Conservation (phyloP, 1,284 basidiomycete species). For the Irpex rosettiformis region DNA sequence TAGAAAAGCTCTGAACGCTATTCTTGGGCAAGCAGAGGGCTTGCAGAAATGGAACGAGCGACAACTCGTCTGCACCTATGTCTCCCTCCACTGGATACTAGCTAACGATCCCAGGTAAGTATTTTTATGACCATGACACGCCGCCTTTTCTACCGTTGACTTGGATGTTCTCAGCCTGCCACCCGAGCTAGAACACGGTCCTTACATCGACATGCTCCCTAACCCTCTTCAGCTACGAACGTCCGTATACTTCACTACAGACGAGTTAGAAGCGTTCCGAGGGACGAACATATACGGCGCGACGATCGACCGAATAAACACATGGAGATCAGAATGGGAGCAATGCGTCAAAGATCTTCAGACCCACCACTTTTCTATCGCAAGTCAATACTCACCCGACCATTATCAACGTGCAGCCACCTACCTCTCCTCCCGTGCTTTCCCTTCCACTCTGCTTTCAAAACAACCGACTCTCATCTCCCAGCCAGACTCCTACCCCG, state of each 20-base stretch:
- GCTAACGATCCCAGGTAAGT: conserved; percentile 25
- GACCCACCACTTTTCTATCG: conserved; percentile 39
- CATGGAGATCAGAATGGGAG: conserved; percentile 61
- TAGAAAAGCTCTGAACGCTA: conserved; percentile 35
- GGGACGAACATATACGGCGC: conserved; percentile 81
- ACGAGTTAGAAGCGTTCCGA: conserved; percentile 62
- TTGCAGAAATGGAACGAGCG: conserved; percentile 54
- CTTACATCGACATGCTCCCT: conserved; percentile 73
- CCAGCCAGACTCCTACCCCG: conserved; percentile 57
- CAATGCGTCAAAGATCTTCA: conserved; percentile 42
- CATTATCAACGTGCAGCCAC: conserved; percentile 68
- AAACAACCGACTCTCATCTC: conserved; percentile 47
- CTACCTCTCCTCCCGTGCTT: conserved; percentile 82
- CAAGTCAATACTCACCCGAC: conserved; percentile 63
- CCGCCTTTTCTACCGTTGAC: conserved; percentile 2
- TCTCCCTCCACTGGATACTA: conserved; percentile 72
- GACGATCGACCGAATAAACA: conserved; percentile 54
- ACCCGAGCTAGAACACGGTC: conserved; percentile 43
- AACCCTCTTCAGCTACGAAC: conserved; percentile 55
- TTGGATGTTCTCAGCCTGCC: conserved; percentile 9
- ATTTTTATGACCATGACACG: background rate
- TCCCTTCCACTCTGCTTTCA: conserved; percentile 78
- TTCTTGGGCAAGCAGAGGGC: conserved; percentile 32
- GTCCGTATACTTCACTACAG: conserved; percentile 65
- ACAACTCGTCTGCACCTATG: conserved; percentile 69